phyloP scores from a whole-genome alignment of 352 stramenopile genomes.

The Phytopythium chamaehyphon region DNA sequence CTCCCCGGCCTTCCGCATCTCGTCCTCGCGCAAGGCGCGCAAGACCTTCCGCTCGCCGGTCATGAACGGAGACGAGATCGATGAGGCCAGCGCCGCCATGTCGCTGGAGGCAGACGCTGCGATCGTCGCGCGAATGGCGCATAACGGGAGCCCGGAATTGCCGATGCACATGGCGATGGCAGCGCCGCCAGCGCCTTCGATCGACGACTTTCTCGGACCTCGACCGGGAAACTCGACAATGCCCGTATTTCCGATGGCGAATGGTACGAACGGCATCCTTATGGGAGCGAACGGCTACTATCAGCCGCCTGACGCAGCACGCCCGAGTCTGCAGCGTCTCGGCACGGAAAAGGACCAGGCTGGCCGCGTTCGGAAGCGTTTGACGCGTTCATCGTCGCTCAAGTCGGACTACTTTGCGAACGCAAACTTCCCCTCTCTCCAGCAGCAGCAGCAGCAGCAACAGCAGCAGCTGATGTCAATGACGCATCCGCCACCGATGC shows the following conservation, averaged over 20 bases:
- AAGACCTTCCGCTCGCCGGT: slow-evolving; percentile 68
- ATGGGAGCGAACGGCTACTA: slow-evolving; percentile 3
- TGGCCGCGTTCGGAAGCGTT: slow-evolving; percentile 56
- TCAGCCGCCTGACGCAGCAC: neutral
- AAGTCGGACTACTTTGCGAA: slow-evolving; percentile 74
- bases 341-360: slow-evolving; percentile 33
- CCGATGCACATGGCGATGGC: neutral
- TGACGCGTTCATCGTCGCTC: slow-evolving; percentile 67
- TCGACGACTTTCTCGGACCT: slow-evolving; percentile 36
- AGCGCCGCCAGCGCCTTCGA: slow-evolving; percentile 22
- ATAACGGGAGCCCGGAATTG: slow-evolving; percentile 7
- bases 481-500: slow-evolving; percentile 15
- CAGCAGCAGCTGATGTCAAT: slow-evolving; percentile 27
- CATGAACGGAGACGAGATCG: slow-evolving; percentile 7
- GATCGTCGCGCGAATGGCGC: slow-evolving; percentile 5
- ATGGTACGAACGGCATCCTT: slow-evolving; percentile 1
- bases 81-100: slow-evolving; percentile 2
- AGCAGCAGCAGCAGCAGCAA: slow-evolving; percentile 24
- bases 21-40: slow-evolving; percentile 73
- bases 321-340: slow-evolving; percentile 15
- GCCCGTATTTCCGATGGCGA: slow-evolving; percentile 3
- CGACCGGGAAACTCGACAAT: slow-evolving; percentile 6
- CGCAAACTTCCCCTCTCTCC: slow-evolving; percentile 28
- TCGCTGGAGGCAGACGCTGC: neutral
- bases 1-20: slow-evolving; percentile 74